Evolutionary conservation across 495 filamentous ascomycete genomes (phyloP), one percentile per base, ranked within the genome.

Genomic region (Mycothermus thermophilus): DNA sequence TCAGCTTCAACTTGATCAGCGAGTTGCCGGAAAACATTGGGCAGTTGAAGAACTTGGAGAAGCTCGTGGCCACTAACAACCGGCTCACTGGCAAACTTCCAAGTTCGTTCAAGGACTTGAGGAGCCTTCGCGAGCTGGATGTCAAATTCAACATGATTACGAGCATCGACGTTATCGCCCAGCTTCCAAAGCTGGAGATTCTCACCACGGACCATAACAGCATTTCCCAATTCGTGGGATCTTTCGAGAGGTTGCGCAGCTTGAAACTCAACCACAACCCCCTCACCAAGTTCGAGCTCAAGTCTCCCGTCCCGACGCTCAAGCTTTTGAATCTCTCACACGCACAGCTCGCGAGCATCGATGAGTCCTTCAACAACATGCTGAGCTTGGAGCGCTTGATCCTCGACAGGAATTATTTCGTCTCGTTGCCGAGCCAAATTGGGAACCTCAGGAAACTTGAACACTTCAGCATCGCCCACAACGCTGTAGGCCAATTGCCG

Each of bases 41-140:
- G 6, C 69, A 73, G 34, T 58, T 99, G 36, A 71, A 60, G 9
- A 76, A 71, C 20, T 63, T 99, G 27, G 92, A 96, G 57, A 75
- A 86, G 30, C 70, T 99, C 24, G 87, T 84, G 64, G 85, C 92
- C 48, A 95, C 90, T 0, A 99, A 96, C 59, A 99, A 99, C 52
- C 75, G 76, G 32, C 62, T 96, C 3, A 62, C 71, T 13, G 85
- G 84, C 3, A 56, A 72, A 8, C 73, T 96, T 27, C 75, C 83
- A 19, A 62, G 69, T 3, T 71, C 73, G 0, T 79, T 95, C 54
- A 66, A 63, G 30, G 62, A 75, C 8, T 62, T 96, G 9, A 59
- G 63, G 24, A 93, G 78, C 44, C 62, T 99, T 35, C 86, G 80
- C 44, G 88, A 96, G 53, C 68, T 96, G 21, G 92, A 99, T 57